These are phyloP conservation scores for Meyerozyma smithsonii DNA, from an alignment of 1,139 yeast species.

Conservation along the genomic window DNA sequence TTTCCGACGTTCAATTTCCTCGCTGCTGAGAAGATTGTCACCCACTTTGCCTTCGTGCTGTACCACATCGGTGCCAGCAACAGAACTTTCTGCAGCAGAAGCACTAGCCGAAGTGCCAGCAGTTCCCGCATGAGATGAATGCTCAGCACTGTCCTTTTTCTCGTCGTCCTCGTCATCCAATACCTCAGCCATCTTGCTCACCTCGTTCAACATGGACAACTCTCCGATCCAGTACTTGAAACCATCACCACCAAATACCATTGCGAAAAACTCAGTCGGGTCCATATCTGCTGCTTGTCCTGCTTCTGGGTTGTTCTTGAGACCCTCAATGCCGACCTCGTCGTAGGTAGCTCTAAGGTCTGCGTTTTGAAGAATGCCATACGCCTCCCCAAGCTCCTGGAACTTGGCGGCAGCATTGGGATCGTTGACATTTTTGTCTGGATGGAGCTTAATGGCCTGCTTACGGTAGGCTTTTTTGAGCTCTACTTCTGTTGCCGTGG, in stretches of 20 bases:
- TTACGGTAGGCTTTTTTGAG: constrained; percentile 25
- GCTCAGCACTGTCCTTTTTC: too few relatives aligned
- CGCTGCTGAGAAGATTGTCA: constrained; percentile 8
- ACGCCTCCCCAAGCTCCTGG: constrained; percentile 36
- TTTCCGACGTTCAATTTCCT: constrained; percentile 19
- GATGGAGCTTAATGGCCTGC: constrained; percentile 23
- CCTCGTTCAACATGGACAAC: constrained; percentile 55
- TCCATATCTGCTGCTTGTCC: constrained; percentile 17
- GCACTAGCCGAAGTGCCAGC: constrained; percentile 1
- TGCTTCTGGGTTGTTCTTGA: constrained; percentile 20
- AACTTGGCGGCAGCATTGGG: constrained; percentile 24
- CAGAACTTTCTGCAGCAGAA: background rate
- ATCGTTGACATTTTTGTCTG: constrained; percentile 24
- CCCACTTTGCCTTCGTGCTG: constrained; percentile 9
- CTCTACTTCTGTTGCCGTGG: constrained; percentile 19
- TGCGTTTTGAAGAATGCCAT: constrained; percentile 35
- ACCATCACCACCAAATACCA: constrained; percentile 82
- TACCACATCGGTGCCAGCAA: constrained; percentile 1
- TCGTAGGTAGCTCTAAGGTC: constrained; percentile 37
- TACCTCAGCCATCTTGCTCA: constrained; percentile 54
- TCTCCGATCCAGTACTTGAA: constrained; percentile 82
- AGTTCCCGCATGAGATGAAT: background rate
- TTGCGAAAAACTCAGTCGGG: constrained; percentile 71
- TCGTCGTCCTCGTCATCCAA: constrained; percentile 21
- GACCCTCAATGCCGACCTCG: constrained; percentile 41